Percentiles rank a stretch among this genome's conserved stretches.
These are phyloP conservation scores for Poterioochromonas sp. DNA, from an alignment of 352 stramenopile genomes.

Conservation along the genomic window DNA sequence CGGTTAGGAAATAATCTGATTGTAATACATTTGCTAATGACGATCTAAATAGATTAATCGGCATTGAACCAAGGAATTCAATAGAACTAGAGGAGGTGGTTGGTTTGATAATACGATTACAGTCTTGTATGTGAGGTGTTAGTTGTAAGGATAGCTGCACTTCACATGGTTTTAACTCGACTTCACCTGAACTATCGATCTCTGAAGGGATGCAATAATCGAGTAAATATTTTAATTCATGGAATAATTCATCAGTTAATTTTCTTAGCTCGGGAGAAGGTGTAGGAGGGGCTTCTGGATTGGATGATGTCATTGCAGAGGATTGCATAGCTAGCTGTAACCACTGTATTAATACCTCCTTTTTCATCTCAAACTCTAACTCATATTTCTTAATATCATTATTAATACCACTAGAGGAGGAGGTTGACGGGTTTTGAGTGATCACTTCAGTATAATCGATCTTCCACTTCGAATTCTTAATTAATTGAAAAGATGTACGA, in stretches of 20 bases:
- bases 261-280: too few relatives aligned
- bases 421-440: background rate
- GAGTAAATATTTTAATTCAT: background rate
- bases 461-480: background rate
- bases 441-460: slow-evolving; percentile 28
- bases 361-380: slow-evolving; percentile 23
- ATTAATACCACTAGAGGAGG: background rate
- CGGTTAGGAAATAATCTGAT: slow-evolving; percentile 24
- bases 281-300: too few relatives aligned
- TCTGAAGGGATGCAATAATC: background rate
- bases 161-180: background rate
- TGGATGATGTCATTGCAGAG: background rate
- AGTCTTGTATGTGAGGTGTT: too few relatives aligned
- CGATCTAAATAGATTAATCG: background rate
- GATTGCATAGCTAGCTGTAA: background rate
- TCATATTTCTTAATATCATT: slow-evolving; percentile 9
- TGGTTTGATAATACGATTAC: background rate
- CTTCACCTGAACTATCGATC: background rate
- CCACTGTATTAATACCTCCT: background rate
- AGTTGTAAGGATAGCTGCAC: too few relatives aligned
- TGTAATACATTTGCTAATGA: background rate
- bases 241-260: background rate
- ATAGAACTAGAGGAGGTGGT: background rate
- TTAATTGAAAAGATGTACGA: background rate
- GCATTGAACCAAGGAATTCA: slow-evolving; percentile 28